A percentile compares a stretch with the other conserved stretches of the same genome.
Evolutionary conservation across 495 filamentous ascomycete species (phyloP).

Genomic region (Symbiotaphrina buchneri): DNA sequence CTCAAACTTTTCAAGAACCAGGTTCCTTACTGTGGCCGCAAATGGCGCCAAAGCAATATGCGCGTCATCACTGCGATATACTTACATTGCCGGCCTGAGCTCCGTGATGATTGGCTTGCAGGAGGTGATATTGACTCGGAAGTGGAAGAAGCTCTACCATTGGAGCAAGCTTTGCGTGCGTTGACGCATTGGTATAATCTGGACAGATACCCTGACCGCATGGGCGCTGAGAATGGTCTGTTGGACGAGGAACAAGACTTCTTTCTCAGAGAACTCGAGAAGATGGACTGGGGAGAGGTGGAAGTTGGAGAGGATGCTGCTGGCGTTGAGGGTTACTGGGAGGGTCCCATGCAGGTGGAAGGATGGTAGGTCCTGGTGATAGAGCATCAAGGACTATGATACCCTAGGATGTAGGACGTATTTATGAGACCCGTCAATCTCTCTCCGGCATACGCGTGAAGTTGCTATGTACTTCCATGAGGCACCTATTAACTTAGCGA

Average conservation of each 20-base stretch:
- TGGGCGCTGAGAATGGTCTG: conserved; percentile 42
- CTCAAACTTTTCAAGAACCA: conserved; percentile 97
- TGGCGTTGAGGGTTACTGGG: conserved; percentile 8
- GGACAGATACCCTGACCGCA: conserved; percentile 52
- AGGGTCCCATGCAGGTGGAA: conserved; percentile 7
- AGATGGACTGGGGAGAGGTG: conserved; percentile 41
- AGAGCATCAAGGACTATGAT: too few species aligned
- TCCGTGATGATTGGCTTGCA: conserved; percentile 87
- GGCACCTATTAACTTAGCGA: too few species aligned
- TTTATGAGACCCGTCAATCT: too few species aligned
- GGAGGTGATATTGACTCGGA: conserved; percentile 80
- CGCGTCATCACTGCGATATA: conserved; percentile 94
- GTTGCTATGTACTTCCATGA: too few species aligned
- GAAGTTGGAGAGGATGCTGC: background rate
- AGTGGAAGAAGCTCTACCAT: conserved; percentile 73
- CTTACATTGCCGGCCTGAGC: conserved; percentile 73
- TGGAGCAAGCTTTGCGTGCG: conserved; percentile 71
- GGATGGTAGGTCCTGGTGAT: too few species aligned
- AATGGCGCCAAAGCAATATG: conserved; percentile 98
- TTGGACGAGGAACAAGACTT: conserved; percentile 71
- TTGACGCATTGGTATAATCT: conserved; percentile 89
- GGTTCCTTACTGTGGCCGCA: conserved; percentile 90
- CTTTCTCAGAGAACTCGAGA: conserved; percentile 73
- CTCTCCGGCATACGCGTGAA: too few species aligned
- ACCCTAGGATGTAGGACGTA: too few species aligned